These are phyloP conservation scores for Colletotrichum navitas DNA, from an alignment of 2,329 filamentous ascomycete species.

Conservation along the genomic window DNA sequence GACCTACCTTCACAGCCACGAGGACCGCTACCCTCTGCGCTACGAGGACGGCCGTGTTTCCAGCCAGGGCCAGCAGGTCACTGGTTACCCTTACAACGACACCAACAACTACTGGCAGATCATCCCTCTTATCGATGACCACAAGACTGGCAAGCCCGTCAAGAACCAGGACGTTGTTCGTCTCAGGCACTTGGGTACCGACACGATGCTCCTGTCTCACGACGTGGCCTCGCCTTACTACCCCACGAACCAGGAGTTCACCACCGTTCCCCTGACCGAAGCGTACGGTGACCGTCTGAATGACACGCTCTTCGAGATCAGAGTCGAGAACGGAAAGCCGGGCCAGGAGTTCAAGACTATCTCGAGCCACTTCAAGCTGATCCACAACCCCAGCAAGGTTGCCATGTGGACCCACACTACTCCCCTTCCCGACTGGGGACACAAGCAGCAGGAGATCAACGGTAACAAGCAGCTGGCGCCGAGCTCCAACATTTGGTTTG, in stretches of 20 bases:
- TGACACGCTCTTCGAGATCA: slow-evolving; percentile 93
- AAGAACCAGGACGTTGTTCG: slow-evolving; percentile 88
- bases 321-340: slow-evolving; percentile 86
- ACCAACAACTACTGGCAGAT: slow-evolving; percentile 99
- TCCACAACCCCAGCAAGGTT: slow-evolving; percentile 94
- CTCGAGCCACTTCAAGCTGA: slow-evolving; percentile 93
- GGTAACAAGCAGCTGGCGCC: slow-evolving; percentile 96
- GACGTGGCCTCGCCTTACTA: slow-evolving; percentile 97
- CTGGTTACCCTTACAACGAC: slow-evolving; percentile 97
- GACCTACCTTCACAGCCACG: slow-evolving; percentile 93
- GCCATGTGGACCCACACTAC: slow-evolving; percentile 99
- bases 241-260: slow-evolving; percentile 99
- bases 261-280: slow-evolving; percentile 79
- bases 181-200: slow-evolving; percentile 86
- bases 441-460: slow-evolving; percentile 98
- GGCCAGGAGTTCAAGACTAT: slow-evolving; percentile 90
- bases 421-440: slow-evolving; percentile 96
- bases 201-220: slow-evolving; percentile 89
- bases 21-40: slow-evolving; percentile 88
- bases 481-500: slow-evolving; percentile 93
- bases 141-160: slow-evolving; percentile 73
- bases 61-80: slow-evolving; percentile 97
- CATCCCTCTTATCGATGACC: slow-evolving; percentile 74
- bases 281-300: slow-evolving; percentile 81
- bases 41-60: slow-evolving; percentile 98